These are phyloP conservation scores for Lipomyces japonicus DNA, from an alignment of 805 yeast genomes.

Conservation along the genomic window DNA sequence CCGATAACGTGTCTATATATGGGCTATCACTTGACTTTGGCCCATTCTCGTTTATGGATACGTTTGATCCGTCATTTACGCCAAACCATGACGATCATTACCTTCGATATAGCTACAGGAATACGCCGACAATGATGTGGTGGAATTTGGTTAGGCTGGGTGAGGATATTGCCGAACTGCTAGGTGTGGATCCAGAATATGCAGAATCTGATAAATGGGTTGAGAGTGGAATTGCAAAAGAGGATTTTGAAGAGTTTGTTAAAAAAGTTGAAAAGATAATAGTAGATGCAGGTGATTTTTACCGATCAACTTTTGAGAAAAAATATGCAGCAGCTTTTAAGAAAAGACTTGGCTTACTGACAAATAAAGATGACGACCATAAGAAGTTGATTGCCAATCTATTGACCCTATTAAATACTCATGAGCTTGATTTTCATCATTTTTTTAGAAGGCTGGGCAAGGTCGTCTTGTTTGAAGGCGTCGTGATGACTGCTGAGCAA, in stretches of 20 bases:
- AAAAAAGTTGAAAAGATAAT: constrained; percentile 64
- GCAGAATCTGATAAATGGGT: constrained; percentile 25
- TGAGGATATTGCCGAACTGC: constrained; percentile 73
- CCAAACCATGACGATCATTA: constrained; percentile 84
- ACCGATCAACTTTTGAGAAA: constrained; percentile 56
- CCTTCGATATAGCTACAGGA: constrained; percentile 71
- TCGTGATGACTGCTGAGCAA: constrained; percentile 15
- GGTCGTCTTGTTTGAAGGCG: constrained; percentile 41
- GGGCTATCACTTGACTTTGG: constrained; percentile 93
- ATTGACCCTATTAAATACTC: constrained; percentile 54
- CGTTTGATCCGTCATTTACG: constrained; percentile 73
- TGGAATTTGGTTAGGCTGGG: constrained; percentile 87
- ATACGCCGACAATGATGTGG: constrained; percentile 84
- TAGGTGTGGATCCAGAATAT: constrained; percentile 55
- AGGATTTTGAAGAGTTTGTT: constrained; percentile 50
- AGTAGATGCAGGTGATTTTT: constrained; percentile 60
- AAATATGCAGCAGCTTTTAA: constrained; percentile 57
- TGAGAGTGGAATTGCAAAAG: constrained; percentile 46
- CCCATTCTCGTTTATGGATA: constrained; percentile 62
- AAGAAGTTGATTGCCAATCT: constrained; percentile 39
- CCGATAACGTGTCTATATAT: constrained; percentile 86
- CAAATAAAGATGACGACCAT: constrained; percentile 42
- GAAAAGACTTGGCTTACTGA: constrained; percentile 62
- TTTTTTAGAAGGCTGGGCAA: constrained; percentile 67
- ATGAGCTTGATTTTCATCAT: constrained; percentile 72